Evolutionary conservation across 495 filamentous ascomycete genomes (phyloP), one percentile per base, ranked within the genome.

Genomic region (Penicillium ochrochloron): DNA sequence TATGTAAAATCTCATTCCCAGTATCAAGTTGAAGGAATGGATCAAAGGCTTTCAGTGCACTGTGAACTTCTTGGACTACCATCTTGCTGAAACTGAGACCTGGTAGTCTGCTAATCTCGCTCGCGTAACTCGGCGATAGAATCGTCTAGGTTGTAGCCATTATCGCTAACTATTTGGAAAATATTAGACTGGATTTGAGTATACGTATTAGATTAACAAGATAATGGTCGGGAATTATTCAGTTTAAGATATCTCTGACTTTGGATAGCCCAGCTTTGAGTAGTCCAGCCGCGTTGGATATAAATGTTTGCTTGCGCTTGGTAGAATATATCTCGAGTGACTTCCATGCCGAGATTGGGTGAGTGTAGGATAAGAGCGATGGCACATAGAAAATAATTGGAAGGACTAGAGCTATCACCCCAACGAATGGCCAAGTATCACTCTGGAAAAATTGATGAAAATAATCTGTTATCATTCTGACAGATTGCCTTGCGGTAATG

Each of bases 31-130:
- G 34, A 5, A 37, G 48, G 62, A 81, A 76, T 14, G 76, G 71
- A 33, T 81, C 75, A 48, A 84, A 82, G 2, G 80, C 82, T 3
- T 68, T 67, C 7, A 81, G 63, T 31, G 68, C 1, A 5, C 51
- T 31, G 23, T 74, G 71, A 14, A 66, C 65, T 3, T 68, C 62
- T 1, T 14, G 5, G 0, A 2, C 58, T 4, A 62, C 31, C 0
- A 35, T 31, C 21, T 51, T 25, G 19, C 50, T 51, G 27, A 70
- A 67, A 44, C 61, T 68, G 6, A 70, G 34, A 14, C 10, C 35
- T 12, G 55, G 52, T 27, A 62, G 46, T 27, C 39, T 74, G n/a
- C 66, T 59, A 12, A 74, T 64, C 19, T 71, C 72, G 19, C 63
- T 58, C 4, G 61, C 61, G 31, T 68, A 74, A 25, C 63, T 56